These are phyloP conservation scores for Picochlorum sp. DNA, from an alignment of 139 green algal species.

Conservation along the genomic window DNA sequence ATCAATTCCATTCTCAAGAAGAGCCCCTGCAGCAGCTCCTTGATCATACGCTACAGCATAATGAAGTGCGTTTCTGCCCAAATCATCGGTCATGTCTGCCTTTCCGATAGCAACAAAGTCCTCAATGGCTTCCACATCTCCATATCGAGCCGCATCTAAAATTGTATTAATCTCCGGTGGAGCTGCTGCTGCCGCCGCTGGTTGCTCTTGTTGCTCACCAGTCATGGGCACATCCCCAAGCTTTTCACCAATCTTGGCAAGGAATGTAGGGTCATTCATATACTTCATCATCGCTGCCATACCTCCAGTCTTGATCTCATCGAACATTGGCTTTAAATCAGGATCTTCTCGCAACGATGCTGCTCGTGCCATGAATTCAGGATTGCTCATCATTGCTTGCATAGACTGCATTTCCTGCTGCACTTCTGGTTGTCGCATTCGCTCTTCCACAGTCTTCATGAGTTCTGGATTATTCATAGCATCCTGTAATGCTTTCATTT, in stretches of 20 bases:
- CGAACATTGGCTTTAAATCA: slow-evolving; percentile 64
- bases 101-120: slow-evolving; percentile 86
- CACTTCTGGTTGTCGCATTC: slow-evolving; percentile 23
- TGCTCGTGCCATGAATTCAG: slow-evolving; percentile 17
- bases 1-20: slow-evolving; percentile 27
- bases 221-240: slow-evolving; percentile 34
- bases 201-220: background rate
- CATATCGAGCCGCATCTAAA: slow-evolving; percentile 70
- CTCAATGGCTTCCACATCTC: slow-evolving; percentile 11
- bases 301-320: slow-evolving; percentile 59
- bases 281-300: slow-evolving; percentile 64
- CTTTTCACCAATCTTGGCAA: slow-evolving; percentile 58
- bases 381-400: slow-evolving; percentile 16
- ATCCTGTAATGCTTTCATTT: slow-evolving; percentile 16
- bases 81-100: slow-evolving; percentile 43
- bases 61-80: slow-evolving; percentile 68
- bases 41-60: slow-evolving; percentile 57
- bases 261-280: slow-evolving; percentile 53
- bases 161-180: slow-evolving; percentile 61
- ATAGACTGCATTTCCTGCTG: slow-evolving; percentile 23
- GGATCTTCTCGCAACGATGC: slow-evolving; percentile 44
- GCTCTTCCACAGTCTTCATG: slow-evolving; percentile 58
- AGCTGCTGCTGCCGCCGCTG: slow-evolving; percentile 11
- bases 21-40: slow-evolving; percentile 11
- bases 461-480: slow-evolving; percentile 26